A percentile compares a stretch with the other conserved stretches of the same genome.
Evolutionary conservation across 352 stramenopile genomes (phyloP).

Genomic region (Thalassiosira livingstoniorum): DNA sequence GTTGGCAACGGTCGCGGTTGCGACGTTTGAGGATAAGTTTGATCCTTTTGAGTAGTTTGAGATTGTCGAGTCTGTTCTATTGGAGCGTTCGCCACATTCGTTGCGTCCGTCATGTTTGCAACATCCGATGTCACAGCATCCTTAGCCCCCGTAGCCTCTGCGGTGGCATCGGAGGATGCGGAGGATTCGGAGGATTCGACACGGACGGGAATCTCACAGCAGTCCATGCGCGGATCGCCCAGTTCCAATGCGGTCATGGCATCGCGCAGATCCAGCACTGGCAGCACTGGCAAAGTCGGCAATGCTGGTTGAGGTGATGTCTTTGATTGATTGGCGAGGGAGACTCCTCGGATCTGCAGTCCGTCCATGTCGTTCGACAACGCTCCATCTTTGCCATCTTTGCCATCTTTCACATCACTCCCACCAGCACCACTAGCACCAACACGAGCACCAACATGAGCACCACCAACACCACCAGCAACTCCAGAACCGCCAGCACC

Average conservation of each 20-base stretch:
- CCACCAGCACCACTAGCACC: too few species aligned
- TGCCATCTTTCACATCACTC: not conserved
- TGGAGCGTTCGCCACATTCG: too few species aligned
- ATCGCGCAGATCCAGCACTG: conserved; percentile 90
- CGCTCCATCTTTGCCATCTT: not conserved
- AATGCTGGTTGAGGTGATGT: not conserved
- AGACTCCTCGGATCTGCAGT: not conserved
- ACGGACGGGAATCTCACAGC: conserved; percentile 80
- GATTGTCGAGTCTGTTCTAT: not conserved
- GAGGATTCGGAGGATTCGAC: not conserved
- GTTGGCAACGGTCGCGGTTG: not conserved
- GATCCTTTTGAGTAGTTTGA: not conserved
- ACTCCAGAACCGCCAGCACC: not conserved
- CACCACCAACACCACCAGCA: conserved; percentile 1
- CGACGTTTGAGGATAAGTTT: not conserved
- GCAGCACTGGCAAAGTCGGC: not conserved
- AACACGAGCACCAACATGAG: not conserved
- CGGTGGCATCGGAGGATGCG: not conserved
- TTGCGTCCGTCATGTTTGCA: too few species aligned
- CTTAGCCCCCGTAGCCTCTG: not conserved
- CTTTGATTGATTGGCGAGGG: not conserved
- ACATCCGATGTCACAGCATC: not conserved
- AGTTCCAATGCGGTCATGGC: conserved; percentile 95
- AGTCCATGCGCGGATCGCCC: conserved; percentile 95
- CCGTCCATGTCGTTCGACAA: not conserved